phyloP scores from a whole-genome alignment of 179 eudicot genomes.

The Beta macrorhiza region DNA sequence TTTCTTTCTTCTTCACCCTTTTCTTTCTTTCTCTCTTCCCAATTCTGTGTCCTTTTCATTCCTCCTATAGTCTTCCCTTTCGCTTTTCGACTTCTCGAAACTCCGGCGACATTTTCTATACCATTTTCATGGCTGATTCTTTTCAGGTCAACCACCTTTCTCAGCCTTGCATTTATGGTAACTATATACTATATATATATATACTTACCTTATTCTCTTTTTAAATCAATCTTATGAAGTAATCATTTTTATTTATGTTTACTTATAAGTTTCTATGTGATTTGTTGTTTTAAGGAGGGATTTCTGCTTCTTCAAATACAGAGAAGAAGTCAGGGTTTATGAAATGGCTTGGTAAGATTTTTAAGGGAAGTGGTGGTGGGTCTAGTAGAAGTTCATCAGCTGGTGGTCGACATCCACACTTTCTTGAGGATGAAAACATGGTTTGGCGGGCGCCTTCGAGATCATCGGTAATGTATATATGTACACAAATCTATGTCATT shows the following conservation, averaged over 20 bases:
- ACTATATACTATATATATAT: not conserved
- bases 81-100: constrained; percentile 44
- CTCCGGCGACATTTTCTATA: constrained; percentile 24
- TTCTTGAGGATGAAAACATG: constrained; percentile 74
- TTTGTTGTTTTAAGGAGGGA: constrained; percentile 41
- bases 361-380: constrained; percentile 42
- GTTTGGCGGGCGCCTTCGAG: constrained; percentile 70
- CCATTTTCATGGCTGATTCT: constrained; percentile 58
- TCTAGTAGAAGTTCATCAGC: constrained; percentile 43
- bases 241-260: too few relatives aligned
- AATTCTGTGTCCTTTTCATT: constrained; percentile 51
- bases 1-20: constrained; percentile 32
- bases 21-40: constrained; percentile 22
- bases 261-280: not conserved
- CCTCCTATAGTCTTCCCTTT: not conserved
- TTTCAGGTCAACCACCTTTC: constrained; percentile 65
- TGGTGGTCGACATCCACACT: constrained; percentile 54
- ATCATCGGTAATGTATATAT: constrained; percentile 55
- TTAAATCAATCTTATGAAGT: too few relatives aligned
- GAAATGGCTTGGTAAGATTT: constrained; percentile 87
- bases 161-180: constrained; percentile 78
- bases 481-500: not conserved
- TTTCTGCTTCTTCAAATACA: constrained; percentile 53
- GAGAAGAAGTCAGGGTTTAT: constrained; percentile 79
- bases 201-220: too few relatives aligned